Base-by-base conservation (phyloP, 257 asterid genomes). In the Asclepias syriaca region DNA sequence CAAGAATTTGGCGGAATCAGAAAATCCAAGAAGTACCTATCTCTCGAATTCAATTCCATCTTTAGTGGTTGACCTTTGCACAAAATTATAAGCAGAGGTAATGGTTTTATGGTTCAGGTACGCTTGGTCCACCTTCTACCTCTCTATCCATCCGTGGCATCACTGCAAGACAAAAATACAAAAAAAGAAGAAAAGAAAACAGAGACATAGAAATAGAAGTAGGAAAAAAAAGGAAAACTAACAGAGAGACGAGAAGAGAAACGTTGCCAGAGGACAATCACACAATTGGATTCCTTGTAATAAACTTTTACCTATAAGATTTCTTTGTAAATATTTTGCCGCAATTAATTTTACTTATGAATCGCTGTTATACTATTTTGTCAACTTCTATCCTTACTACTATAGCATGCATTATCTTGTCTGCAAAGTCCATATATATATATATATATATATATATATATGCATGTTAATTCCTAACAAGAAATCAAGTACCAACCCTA, bases 1-100 rank as follows among this genome's bases (percentile, higher is more conserved):
- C 7, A 45, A 68, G 72, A 48, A 49, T 48, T 48, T 68, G 68
- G 24, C 22, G 29, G 49, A 19, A 5, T 7, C 68, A 64, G 43
- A 19, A 51, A 68, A 68, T 49, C 61, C 72, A 27, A 50, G 48
- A 59, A 18, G 56, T 16, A 61, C 68, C 68, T 18, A 16, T 48
- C 19, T 56, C 70, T 72, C 34, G 34, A 72, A 54, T 55, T 77
- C 37, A 65, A 70, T 55, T 75, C 64, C 78, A 39, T 66, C 80
- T 84, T 87, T 81, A 80, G 88, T 85, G 82, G 96, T 89, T 89
- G 88, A 87, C 89, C 74, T 78, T 78, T 77, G 77, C 66, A 71
- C 77, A 64, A 43, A 66, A 32, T 68, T 63, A 67, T 60, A 32
- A 75, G 81, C 77, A 53, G 57, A 68, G 76, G 12, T 43, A 43